Evolutionary conservation across 2,329 filamentous ascomycete species (phyloP), one percentile per base, ranked within the genome.

Genomic region (Drechslera avenae): DNA sequence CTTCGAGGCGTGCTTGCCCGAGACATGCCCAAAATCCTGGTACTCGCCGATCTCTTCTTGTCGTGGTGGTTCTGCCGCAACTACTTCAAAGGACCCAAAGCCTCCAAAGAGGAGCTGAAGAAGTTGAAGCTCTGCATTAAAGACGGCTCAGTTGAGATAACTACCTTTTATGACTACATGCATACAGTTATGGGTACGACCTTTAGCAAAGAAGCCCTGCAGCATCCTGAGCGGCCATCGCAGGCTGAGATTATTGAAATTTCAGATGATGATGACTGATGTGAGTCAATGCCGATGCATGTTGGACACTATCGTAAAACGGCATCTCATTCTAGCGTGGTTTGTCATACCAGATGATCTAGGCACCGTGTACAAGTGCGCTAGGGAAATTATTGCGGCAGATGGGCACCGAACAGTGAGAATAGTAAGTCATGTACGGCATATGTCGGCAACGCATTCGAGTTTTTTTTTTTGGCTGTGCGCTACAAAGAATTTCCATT

Each of bases 31-130:
- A 67, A 68, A 23, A 68, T 72, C 1, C 16, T 59, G 0, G 52
- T 32, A 0, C 57, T 72, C 12, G 66, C 67, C 2, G 66, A 48
- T 10, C 46, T 75, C 0, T 75, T 73, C 35, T 36, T 72, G 7
- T 73, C 63, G 19, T 75, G 72, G 72, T 71, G 66, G 65, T 41
- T 68, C 5, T 64, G 59, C 19, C 56, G 55, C n/a, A 55, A 68
- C 23, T 66, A 57, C 31, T 50, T 61, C 10, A 19, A 14, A 14
- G 28, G 43, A 16, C 48, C 44, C 9, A 26, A 50, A n/a, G 46
- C 60, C 3, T 39, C 56, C 0, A 23, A 36, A 5, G 21, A 10
- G 46, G 47, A 57, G 2, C 52, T 71, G 0, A 37, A 59, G 21
- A 61, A 68, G 23, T 39, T 71, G 1, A 36, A 30, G 19, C n/a